phyloP scores from a whole-genome alignment of 73 alveolate genomes.

The Diophrys appendiculata region DNA sequence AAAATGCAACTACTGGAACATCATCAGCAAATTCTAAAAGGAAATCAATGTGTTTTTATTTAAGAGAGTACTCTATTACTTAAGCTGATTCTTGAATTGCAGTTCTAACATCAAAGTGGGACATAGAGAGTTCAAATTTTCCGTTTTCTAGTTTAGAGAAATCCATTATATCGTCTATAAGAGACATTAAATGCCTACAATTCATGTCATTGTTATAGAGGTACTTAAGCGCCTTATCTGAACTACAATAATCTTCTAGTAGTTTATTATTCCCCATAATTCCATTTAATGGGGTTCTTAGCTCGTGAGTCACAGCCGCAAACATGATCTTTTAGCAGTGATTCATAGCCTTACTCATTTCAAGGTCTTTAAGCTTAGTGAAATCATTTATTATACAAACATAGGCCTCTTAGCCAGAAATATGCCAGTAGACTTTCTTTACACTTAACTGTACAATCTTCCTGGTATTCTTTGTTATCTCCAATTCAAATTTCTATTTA shows the following conservation, averaged over 20 bases:
- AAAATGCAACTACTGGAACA: neutral
- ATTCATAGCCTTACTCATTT: conserved; percentile 31
- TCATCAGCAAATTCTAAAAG: neutral
- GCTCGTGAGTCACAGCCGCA: conserved; percentile 54
- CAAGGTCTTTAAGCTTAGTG: conserved; percentile 11
- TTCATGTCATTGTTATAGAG: neutral
- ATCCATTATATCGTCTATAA: conserved; percentile 19
- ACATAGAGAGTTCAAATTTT: neutral
- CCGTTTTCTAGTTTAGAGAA: conserved; percentile 22
- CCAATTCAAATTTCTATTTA: neutral
- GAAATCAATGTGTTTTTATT: conserved; percentile 1
- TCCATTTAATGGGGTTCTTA: conserved; percentile 50
- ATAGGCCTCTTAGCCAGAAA: neutral
- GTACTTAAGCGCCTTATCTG: neutral
- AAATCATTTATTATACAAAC: neutral
- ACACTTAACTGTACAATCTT: neutral
- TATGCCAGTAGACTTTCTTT: neutral
- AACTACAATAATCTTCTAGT: neutral
- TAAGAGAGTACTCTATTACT: neutral
- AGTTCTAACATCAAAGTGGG: neutral
- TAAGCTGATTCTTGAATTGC: neutral
- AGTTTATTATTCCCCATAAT: conserved; percentile 7
- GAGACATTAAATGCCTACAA: neutral
- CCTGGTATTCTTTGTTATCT: neutral
- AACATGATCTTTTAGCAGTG: conserved; percentile 48